Percentiles rank a stretch among this genome's conserved stretches.
Evolutionary conservation across 352 stramenopile species (phyloP).

Genomic region (Pythium monospermum): DNA sequence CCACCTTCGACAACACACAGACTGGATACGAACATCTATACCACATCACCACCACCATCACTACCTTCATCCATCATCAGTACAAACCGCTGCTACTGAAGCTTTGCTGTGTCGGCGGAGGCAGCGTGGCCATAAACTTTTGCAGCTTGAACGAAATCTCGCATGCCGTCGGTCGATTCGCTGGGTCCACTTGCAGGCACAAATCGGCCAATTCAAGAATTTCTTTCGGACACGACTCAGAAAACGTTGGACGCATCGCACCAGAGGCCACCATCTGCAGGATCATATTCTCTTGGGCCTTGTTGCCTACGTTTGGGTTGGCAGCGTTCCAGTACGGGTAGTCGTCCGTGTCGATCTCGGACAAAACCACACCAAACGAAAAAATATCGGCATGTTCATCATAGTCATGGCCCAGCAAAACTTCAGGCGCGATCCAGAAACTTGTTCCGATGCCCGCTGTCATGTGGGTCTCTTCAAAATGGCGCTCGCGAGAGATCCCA

Average conservation of each 20-base stretch:
- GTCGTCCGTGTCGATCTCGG: slow-evolving; percentile 12
- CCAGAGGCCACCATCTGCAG: slow-evolving; percentile 12
- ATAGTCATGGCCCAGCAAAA: slow-evolving; percentile 11
- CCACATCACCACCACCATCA: too few species aligned
- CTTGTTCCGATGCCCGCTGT: slow-evolving; percentile 13
- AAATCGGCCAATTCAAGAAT: slow-evolving; percentile 11
- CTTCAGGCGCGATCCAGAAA: slow-evolving; percentile 16
- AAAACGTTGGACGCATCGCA: slow-evolving; percentile 14
- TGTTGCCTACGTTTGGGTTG: slow-evolving; percentile 4
- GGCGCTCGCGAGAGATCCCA: slow-evolving; percentile 8
- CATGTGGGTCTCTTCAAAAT: slow-evolving; percentile 7
- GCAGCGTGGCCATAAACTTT: too few species aligned
- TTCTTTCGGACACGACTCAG: slow-evolving; percentile 6
- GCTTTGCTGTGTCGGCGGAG: too few species aligned
- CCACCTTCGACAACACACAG: too few species aligned
- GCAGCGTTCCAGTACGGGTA: slow-evolving; percentile 12
- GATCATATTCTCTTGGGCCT: slow-evolving; percentile 13
- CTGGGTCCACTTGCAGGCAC: slow-evolving; percentile 21
- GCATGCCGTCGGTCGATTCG: slow-evolving; percentile 19
- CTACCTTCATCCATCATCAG: too few species aligned
- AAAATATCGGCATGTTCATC: slow-evolving; percentile 14
- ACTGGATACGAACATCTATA: too few species aligned
- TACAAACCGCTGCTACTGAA: too few species aligned
- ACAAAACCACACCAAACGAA: slow-evolving; percentile 10
- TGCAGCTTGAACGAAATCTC: slow-evolving; percentile 15